Base-by-base conservation (phyloP, 2,329 filamentous ascomycete genomes). In the Endoconidiophora laricicola region DNA sequence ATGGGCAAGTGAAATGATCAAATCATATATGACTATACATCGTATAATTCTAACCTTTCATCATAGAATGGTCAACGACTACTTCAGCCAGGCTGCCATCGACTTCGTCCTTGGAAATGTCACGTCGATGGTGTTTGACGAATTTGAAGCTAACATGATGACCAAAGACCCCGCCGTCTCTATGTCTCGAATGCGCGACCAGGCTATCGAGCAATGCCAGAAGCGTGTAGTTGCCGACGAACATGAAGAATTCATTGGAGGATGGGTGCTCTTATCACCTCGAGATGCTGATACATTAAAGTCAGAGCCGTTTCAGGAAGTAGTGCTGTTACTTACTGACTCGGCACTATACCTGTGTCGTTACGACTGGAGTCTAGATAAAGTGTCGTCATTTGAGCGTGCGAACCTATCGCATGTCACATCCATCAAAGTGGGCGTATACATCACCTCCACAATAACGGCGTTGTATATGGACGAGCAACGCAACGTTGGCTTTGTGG, bases 321-420 rank as follows among this genome's bases (percentile, higher is more conserved):
- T 83, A 0, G 83, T 98, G 1, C 70, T 98, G 1, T 70, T 98
- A 0, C 69, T 98, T 29, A 96, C 91, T 0, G 82, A 94, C 56
- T 72, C 73, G 0, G 90, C 87, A 0, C 63, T 96, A 2, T 96
- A 96, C 61, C 79, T 86, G 54, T 95, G 88, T 62, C 79, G 85
- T 12, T 88, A 96, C 58, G 87, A 96, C 63, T 96, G 90, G 87
- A 83, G 84, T 55, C 81, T 87, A 6, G 91, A 96, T 66, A 96
- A 96, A 61, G 85, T 98, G 1, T 81, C 83, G 10, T 87, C 83
- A 0, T 96, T 95, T 62, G 88, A 96, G 65, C 74, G 88, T 6
- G 79, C 95, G 12, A 79, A 83, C 52, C 71, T 96, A 6, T 72
- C 75, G 18, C 83, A 86, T 52, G 69, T 98, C 36, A 72, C 74